Evolutionary conservation across 345 rosid genomes (phyloP), one percentile per base, ranked within the genome.

Genomic region (Lenwebbia sp.): DNA sequence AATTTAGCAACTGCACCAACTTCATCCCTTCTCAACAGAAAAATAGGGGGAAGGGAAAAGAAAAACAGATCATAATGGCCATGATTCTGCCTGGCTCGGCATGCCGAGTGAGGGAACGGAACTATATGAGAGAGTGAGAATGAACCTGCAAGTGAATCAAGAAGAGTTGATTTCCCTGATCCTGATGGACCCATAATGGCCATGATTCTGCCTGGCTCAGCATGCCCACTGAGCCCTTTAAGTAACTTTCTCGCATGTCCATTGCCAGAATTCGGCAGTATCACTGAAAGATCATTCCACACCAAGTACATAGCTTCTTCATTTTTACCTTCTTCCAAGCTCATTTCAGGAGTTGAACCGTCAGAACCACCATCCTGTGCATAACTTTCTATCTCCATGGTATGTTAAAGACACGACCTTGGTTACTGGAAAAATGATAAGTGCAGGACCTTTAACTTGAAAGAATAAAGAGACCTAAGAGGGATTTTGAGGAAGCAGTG

Each of bases 121-220:
- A 53, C 13, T 30, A 53, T 28, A 54, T n/a, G 40, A 53, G 28
- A 82, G 56, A 19, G 22, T 40, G 74, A 54, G 83, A 56, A 58
- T 57, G 51, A 82, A 95, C 99, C 99, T 89, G 98, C 98, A n/a
- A 96, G 91, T 22, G 99, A 90, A 89, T 95, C 99, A 75, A 96
- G 96, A 86, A 96, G 99, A 25, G 98, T 96, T 26, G 98, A 92
- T 92, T 95, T 95, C 55, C 99, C 99, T 13, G 98, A 96, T 4
- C 98, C 99, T 17, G 99, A 95, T 44, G 99, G 99, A 84, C 98
- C 99, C 98, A 96, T 95, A 56, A 97, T 94, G 54, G 99, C 99
- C 98, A 94, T 91, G 90, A 95, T 94, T 86, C 97, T 90, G 25
- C 98, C 99, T n/a, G 99, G 98, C 89, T 97, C 98, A 83, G 99